phyloP scores from a whole-genome alignment of 2,329 filamentous ascomycete species.

The Hypoxylon sp. region DNA sequence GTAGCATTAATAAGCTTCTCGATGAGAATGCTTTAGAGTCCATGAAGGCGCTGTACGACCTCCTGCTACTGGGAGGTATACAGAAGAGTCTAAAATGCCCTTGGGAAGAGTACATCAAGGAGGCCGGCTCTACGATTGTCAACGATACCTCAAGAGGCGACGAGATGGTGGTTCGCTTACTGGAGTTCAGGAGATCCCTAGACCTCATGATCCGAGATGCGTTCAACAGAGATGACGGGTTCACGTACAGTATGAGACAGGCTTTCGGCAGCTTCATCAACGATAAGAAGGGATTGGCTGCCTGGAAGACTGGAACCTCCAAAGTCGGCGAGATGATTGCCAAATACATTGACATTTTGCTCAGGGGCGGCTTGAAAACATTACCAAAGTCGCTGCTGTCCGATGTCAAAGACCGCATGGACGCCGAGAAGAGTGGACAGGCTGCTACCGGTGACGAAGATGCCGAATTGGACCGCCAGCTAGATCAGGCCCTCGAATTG shows the following conservation, averaged over 20 bases:
- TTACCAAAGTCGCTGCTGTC: slow-evolving; percentile 74
- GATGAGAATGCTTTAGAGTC: slow-evolving; percentile 73
- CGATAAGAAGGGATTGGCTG: slow-evolving; percentile 75
- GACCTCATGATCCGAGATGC: slow-evolving; percentile 79
- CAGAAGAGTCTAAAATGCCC: slow-evolving; percentile 73
- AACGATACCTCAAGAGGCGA: slow-evolving; percentile 79
- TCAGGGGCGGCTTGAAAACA: slow-evolving; percentile 86
- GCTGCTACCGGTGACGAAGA: slow-evolving; percentile 84
- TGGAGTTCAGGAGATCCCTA: slow-evolving; percentile 80
- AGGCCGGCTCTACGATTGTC: slow-evolving; percentile 78
- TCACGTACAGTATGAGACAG: slow-evolving; percentile 81
- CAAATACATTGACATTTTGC: slow-evolving; percentile 90
- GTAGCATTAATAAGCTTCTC: slow-evolving; percentile 76
- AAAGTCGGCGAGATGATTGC: slow-evolving; percentile 99
- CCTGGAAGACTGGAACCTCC: slow-evolving; percentile 83
- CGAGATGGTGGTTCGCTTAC: slow-evolving; percentile 84
- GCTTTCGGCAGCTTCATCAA: slow-evolving; percentile 93
- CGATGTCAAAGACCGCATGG: slow-evolving; percentile 64
- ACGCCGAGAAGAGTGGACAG: slow-evolving; percentile 68
- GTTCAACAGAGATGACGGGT: slow-evolving; percentile 78
- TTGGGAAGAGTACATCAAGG: slow-evolving; percentile 81
- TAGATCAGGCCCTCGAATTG: slow-evolving; percentile 91
- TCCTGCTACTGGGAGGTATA: slow-evolving; percentile 76
- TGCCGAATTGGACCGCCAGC: slow-evolving; percentile 86
- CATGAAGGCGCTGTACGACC: slow-evolving; percentile 77